Base-by-base conservation (phyloP, 371 early-diverging fungal species). In the Chytridium lagenaria region DNA sequence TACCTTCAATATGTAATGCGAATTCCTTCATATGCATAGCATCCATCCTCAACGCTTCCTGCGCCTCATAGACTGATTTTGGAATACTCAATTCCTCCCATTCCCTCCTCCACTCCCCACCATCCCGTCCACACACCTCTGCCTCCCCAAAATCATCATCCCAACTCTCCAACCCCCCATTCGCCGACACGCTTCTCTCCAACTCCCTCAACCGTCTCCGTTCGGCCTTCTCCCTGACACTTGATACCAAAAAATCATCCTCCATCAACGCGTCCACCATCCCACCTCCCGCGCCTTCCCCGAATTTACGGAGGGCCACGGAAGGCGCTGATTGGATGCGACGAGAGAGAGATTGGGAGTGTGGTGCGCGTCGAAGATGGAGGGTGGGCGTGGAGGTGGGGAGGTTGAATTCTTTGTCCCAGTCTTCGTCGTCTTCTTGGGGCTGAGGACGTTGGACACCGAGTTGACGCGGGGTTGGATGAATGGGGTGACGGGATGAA, bases 1-100 rank as follows among this genome's bases (percentile, higher is more conserved):
- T 55, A 79, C 80, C 80, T 72, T 79, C 80, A 40, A 79, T 72
- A 69, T 79, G 80, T 49, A 76, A 59, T 26, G 80, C 76, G 66
- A 79, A 79, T 67, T 69, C 70, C 44, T 75, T 71, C 38, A 79
- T n/a, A 28, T 74, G 73, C 5, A 69, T 67, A 33, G 68, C 67
- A 52, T 79, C 80, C 37, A 50, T 44, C 33, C 70, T 59, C 16
- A 79, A 19, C 2, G 61, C 52, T 12, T 68, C 52, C 68, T 79
- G 80, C 44, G 71, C 65, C 0, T 63, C 59, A 19, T 50, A 33
- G 28, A 79, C 64, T 15, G 66, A 44, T 34, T 65, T 57, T n/a
- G 80, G 80, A 3, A 79, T 59, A 10, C 19, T 16, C 55, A 7
- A 15, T 26, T 55, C 55, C 55, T 55, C 55, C n/a, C n/a, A n/a